Conservation (phyloP, 257 asterid genomes). For the Gynochthodes officinalis region DNA sequence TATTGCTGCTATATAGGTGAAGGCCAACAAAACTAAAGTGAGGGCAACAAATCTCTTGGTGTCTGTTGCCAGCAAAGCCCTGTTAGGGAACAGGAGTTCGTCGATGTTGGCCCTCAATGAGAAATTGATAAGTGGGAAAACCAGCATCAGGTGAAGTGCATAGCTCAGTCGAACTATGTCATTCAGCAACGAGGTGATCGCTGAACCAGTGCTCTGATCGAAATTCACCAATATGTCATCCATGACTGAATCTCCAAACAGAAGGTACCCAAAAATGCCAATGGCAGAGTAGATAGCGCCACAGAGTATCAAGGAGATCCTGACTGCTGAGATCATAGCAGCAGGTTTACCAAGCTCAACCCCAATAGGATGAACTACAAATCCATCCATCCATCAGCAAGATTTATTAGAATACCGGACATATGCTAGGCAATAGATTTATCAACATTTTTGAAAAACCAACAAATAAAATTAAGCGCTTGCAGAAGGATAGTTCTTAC, state of each 20-base stretch:
- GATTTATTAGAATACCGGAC: background rate
- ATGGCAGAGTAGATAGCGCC: slow-evolving; percentile 62
- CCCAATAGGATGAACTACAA: slow-evolving; percentile 86
- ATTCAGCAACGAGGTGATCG: slow-evolving; percentile 46
- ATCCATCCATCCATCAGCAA: background rate
- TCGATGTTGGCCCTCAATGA: slow-evolving; percentile 76
- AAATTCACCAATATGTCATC: slow-evolving; percentile 91
- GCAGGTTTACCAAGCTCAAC: slow-evolving; percentile 77
- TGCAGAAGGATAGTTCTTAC: slow-evolving; percentile 31
- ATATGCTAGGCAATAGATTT: background rate
- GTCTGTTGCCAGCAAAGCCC: slow-evolving; percentile 42
- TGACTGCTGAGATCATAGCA: slow-evolving; percentile 63
- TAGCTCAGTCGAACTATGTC: slow-evolving; percentile 71
- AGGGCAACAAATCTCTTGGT: slow-evolving; percentile 55
- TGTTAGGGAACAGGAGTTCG: slow-evolving; percentile 69
- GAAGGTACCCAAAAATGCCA: slow-evolving; percentile 89
- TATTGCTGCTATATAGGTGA: slow-evolving; percentile 63
- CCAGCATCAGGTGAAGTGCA: slow-evolving; percentile 80
- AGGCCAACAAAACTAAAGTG: slow-evolving; percentile 44
- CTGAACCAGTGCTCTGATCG: slow-evolving; percentile 49
- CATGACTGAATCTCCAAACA: slow-evolving; percentile 83
- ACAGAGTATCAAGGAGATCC: slow-evolving; percentile 65
- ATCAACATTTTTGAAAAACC: background rate
- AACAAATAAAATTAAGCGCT: background rate
- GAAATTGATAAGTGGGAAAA: slow-evolving; percentile 80